Base-by-base conservation (phyloP, 768 basidiomycete species). In the Amanita jacksonii region DNA sequence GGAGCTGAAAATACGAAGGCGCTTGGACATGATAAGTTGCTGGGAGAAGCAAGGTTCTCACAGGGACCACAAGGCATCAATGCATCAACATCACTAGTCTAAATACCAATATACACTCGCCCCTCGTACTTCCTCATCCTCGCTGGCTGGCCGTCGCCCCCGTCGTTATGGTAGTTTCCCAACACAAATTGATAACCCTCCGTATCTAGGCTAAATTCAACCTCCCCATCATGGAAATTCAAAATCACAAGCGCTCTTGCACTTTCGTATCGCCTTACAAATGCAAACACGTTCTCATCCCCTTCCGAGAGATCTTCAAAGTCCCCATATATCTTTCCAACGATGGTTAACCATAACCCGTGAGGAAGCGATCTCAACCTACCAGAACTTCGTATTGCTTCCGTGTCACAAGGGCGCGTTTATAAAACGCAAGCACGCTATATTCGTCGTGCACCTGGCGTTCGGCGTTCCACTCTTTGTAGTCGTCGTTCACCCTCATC, bases 401-500 rank as follows among this genome's bases (percentile, higher is more conserved):
- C 18, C 84, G 67, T 2, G 78, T 44, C 12, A 44, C 49, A 24
- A 85, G 54, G 7, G 79, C 71, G 15, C 60, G 57, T 55, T 76
- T 77, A 70, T 75, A 87, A 57, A 85, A 86, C 2, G 64, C 53
- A 35, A 64, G 65, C 2, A 81, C 77, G 52, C 77, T 81, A n/a
- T 63, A 51, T 1, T 61, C 51, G 45, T 83, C 73, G 0, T 53
- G 49, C 12, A 64, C 31, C 58, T 85, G 75, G 9, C 54, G 58
- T 1, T 52, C 65, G 12, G 65, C 79, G 51, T 84, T 85, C 71
- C 77, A 81, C 0, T 49, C 48, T n/a, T 50, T 44, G 54, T 76
- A 81, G 51, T 85, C 81, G 30, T 81, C 79, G 52, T 83, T 79
- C 5, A 81, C 73, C 19, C 79, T 66, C 81, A 85, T 85, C 83